A percentile compares a stretch with the other conserved stretches of the same genome.
phyloP scores from a whole-genome alignment of 768 basidiomycete genomes.

The Suillus occidentalis region DNA sequence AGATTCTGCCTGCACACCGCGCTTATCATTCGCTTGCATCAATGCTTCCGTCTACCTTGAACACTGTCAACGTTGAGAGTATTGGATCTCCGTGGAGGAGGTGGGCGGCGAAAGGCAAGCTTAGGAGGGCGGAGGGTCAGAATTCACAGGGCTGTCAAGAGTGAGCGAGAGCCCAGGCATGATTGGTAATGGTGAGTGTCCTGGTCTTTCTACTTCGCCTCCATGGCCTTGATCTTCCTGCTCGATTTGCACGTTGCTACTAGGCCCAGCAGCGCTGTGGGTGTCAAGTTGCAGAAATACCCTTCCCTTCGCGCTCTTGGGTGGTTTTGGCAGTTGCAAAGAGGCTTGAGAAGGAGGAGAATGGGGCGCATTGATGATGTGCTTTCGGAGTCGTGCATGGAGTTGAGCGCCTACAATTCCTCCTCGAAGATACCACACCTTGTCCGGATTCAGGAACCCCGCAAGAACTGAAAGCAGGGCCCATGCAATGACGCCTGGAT shows the following conservation, averaged over 20 bases:
- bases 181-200: slow-evolving; percentile 53
- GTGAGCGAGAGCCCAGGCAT: slow-evolving; percentile 52
- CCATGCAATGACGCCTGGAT: slow-evolving; percentile 63
- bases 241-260: slow-evolving; percentile 14
- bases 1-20: no score
- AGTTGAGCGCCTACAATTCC: slow-evolving; percentile 65
- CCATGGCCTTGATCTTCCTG: background rate
- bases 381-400: slow-evolving; percentile 53
- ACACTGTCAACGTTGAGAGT: slow-evolving; percentile 41
- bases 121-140: slow-evolving; percentile 72
- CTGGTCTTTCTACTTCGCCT: slow-evolving; percentile 57
- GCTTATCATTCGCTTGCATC: background rate
- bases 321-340: slow-evolving; percentile 18
- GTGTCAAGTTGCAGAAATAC: slow-evolving; percentile 76
- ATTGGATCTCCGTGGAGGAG: slow-evolving; percentile 59
- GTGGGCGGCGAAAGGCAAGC: slow-evolving; percentile 49
- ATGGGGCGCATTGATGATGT: slow-evolving; percentile 38
- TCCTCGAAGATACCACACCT: slow-evolving; percentile 68
- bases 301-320: slow-evolving; percentile 35
- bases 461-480: slow-evolving; percentile 63
- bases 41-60: background rate
- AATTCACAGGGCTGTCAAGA: slow-evolving; percentile 42
- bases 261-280: slow-evolving; percentile 47
- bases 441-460: slow-evolving; percentile 55
- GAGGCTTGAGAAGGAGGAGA: slow-evolving; percentile 11